A percentile compares a stretch with the other conserved stretches of the same genome.
These are phyloP conservation scores for Ophiosphaerella korrae DNA, from an alignment of 2,329 filamentous ascomycete genomes.

Conservation along the genomic window DNA sequence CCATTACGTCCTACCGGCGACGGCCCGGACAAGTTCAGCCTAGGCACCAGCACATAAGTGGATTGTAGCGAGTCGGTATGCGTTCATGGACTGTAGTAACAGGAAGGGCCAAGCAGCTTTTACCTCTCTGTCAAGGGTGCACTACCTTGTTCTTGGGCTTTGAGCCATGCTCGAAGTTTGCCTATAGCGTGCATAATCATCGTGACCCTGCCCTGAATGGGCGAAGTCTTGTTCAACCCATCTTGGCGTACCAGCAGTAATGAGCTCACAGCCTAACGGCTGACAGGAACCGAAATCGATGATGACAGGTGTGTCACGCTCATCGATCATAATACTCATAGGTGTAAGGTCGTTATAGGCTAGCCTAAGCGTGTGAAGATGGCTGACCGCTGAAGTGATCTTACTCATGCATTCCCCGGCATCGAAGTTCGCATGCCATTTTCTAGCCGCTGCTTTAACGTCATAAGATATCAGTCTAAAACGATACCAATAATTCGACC, in stretches of 20 bases:
- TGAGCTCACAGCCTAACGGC: constrained; percentile 31
- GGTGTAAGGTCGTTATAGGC: constrained; percentile 44
- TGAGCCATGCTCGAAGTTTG: constrained; percentile 14
- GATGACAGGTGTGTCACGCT: constrained; percentile 35
- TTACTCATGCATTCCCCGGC: constrained; percentile 11
- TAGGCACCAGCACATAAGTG: too few species aligned
- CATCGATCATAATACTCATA: constrained; percentile 44
- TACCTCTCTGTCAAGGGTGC: too few species aligned
- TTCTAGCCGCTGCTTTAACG: constrained; percentile 9
- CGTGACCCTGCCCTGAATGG: constrained; percentile 11
- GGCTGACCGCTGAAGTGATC: constrained; percentile 14
- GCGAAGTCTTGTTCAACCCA: constrained; percentile 32
- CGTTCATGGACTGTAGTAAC: too few species aligned
- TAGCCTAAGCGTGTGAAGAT: constrained; percentile 12
- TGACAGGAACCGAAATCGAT: constrained; percentile 47
- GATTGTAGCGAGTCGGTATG: too few species aligned
- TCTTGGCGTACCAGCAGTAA: constrained; percentile 30
- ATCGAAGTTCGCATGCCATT: constrained; percentile 1
- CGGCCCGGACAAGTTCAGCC: too few species aligned
- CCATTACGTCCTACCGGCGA: too few species aligned
- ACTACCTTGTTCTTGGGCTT: neutral
- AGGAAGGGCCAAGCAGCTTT: too few species aligned
- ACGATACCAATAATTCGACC: too few species aligned
- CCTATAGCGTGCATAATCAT: constrained; percentile 14
- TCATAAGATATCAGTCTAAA: neutral